Conservation (phyloP, 345 rosid genomes). For the Populus davidiana region DNA sequence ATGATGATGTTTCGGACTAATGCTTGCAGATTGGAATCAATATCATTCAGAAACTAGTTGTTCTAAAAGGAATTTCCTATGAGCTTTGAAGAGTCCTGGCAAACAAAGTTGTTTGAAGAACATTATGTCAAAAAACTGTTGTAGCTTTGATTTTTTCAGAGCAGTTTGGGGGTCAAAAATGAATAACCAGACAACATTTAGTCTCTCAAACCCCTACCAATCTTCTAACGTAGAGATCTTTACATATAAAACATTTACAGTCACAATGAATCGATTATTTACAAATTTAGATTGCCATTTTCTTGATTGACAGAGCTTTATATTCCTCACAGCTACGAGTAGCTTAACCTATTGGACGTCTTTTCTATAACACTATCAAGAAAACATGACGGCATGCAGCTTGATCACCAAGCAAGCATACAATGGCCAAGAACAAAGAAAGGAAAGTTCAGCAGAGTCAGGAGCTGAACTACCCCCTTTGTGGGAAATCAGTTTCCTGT, state of each 20-base stretch:
- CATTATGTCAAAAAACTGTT: neutral
- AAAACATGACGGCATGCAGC: too few relatives aligned
- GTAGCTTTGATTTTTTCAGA: neutral
- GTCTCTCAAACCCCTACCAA: neutral
- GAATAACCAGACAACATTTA: neutral
- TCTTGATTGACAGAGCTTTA: too few relatives aligned
- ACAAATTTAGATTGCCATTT: constrained; percentile 21
- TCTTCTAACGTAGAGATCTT: constrained; percentile 29
- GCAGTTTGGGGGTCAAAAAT: neutral
- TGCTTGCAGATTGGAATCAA: constrained; percentile 70
- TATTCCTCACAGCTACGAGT: too few relatives aligned
- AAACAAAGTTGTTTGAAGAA: constrained; percentile 35
- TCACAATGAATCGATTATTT: constrained; percentile 24
- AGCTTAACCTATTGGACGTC: too few relatives aligned
- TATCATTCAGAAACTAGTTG: constrained; percentile 69
- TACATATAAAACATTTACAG: constrained; percentile 24
- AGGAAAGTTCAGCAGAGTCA: neutral
- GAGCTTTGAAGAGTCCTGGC: constrained; percentile 73
- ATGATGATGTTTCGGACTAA: constrained; percentile 53
- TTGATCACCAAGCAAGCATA: neutral
- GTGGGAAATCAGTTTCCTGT: constrained; percentile 25
- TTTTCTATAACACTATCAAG: too few relatives aligned
- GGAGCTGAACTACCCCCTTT: constrained; percentile 36
- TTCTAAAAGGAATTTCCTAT: constrained; percentile 55
- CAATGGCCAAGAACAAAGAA: neutral